phyloP scores from a whole-genome alignment of 768 basidiomycete species.

The Agrocybe praecox region DNA sequence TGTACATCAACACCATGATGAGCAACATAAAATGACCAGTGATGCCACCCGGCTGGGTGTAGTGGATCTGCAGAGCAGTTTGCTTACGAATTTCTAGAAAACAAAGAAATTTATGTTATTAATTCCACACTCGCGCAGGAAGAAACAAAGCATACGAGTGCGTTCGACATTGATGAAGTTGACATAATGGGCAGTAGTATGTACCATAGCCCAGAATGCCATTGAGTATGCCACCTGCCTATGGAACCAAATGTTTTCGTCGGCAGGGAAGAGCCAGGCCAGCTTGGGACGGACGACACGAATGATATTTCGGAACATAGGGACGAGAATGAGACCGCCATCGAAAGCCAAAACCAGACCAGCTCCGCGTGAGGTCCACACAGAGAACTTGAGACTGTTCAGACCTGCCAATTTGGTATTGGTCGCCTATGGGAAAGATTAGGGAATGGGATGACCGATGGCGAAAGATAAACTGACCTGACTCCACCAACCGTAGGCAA shows the following conservation, averaged over 20 bases:
- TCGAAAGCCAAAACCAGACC: constrained; percentile 89
- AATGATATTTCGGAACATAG: constrained; percentile 88
- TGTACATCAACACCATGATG: constrained; percentile 92
- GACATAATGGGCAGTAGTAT: constrained; percentile 92
- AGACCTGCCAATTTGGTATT: constrained; percentile 71
- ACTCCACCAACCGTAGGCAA: constrained; percentile 87
- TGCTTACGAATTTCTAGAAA: constrained; percentile 75
- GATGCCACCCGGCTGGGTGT: constrained; percentile 87
- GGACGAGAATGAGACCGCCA: constrained; percentile 84
- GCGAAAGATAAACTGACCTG: constrained; percentile 51
- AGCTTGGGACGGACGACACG: constrained; percentile 81
- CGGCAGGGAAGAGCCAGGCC: constrained; percentile 85
- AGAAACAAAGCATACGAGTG: constrained; percentile 57
- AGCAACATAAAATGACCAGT: constrained; percentile 96
- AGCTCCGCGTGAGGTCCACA: constrained; percentile 91
- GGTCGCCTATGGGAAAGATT: constrained; percentile 42
- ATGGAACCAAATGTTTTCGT: constrained; percentile 97
- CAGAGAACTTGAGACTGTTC: constrained; percentile 80
- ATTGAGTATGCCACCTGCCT: constrained; percentile 93
- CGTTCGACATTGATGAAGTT: constrained; percentile 93
- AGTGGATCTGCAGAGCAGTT: constrained; percentile 82
- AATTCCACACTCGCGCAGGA: not conserved
- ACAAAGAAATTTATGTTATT: not conserved
- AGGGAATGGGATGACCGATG: not conserved
- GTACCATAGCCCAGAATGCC: constrained; percentile 92